Base-by-base conservation (phyloP, 2,329 filamentous ascomycete genomes). In the Trichoderma simmonsii region DNA sequence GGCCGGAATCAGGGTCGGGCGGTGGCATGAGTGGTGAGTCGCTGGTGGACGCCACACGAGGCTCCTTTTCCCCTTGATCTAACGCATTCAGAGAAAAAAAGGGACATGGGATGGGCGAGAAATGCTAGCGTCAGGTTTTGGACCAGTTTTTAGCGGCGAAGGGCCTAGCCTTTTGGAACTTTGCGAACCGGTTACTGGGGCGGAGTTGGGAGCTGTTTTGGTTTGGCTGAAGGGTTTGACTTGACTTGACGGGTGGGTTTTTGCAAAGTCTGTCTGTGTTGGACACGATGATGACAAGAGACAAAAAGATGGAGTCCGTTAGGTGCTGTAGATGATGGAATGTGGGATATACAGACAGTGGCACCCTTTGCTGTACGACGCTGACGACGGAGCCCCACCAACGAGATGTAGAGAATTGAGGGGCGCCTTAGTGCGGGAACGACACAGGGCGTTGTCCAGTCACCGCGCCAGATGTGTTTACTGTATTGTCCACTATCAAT, bases 1-100 rank as follows among this genome's bases (percentile, higher is more conserved):
- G 67, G 67, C 39, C 43, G 43, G 39, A 34, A n/a, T 70, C 57
- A 54, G 57, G 67, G 57, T 51, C 39, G 57, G 67, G 24, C 56
- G 64, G 64, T 67, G 64, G 43, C 48, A 48, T 64, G 68, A n/a
- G 68, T 64, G 60, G 68, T 64, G 68, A 63, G 39, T 43, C 48
- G 68, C 60, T 71, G 69, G 51, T 60, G 62, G 69, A 65, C 61
- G 69, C 69, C 69, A 64, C 69, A 60, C 69, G 62, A 71, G 69
- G 69, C 69, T 71, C 61, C 69, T 71, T 72, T 67, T 71, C 56
- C 56, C 63, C 60, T 60, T 68, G 57, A 59, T 68, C 59, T 69
- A 68, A 43, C 67, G 67, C 66, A 62, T 70, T 61, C 65, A 28
- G 65, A 60, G n/a, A 21, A 24, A 6, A 18, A 43, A 43, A 43